Evolutionary conservation across 2,329 filamentous ascomycete species (phyloP).

Genomic region (Xylariomycetidae sp.): DNA sequence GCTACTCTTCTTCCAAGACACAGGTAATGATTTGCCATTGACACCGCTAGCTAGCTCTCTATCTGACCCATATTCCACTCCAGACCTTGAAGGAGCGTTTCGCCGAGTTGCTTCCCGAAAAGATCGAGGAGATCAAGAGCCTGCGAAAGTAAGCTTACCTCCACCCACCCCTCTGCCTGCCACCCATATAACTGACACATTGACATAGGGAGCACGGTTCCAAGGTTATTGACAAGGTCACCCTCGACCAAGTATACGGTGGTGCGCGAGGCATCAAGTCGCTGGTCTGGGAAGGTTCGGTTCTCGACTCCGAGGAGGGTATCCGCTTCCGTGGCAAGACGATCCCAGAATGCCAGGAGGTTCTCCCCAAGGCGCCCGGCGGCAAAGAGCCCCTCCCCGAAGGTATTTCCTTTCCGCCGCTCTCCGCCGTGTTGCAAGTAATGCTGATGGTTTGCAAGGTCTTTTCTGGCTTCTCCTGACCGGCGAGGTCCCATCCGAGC

Average conservation of each 20-base stretch:
- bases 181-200: no score
- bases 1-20: conserved; percentile 82
- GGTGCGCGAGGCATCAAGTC: conserved; percentile 98
- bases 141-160: conserved; percentile 74
- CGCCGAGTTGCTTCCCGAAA: conserved; percentile 88
- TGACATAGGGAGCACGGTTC: conserved; percentile 80
- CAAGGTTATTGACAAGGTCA: conserved; percentile 96
- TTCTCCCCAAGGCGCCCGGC: conserved; percentile 94
- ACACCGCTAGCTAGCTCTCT: no score
- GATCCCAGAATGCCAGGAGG: conserved; percentile 96
- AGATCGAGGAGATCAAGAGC: conserved; percentile 99
- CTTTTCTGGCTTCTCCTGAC: conserved; percentile 99
- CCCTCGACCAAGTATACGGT: conserved; percentile 98
- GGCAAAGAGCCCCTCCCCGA: conserved; percentile 96
- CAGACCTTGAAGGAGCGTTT: conserved; percentile 98
- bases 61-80: conserved; percentile 15
- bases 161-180: conserved; percentile 20
- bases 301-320: conserved; percentile 97
- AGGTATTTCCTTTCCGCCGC: conserved; percentile 44
- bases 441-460: no score
- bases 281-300: conserved; percentile 97
- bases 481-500: conserved; percentile 93
- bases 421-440: no score
- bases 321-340: conserved; percentile 99
- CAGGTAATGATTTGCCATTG: no score